Conservation (phyloP, 2,329 filamentous ascomycete genomes). For the Herpotrichia juniperi region DNA sequence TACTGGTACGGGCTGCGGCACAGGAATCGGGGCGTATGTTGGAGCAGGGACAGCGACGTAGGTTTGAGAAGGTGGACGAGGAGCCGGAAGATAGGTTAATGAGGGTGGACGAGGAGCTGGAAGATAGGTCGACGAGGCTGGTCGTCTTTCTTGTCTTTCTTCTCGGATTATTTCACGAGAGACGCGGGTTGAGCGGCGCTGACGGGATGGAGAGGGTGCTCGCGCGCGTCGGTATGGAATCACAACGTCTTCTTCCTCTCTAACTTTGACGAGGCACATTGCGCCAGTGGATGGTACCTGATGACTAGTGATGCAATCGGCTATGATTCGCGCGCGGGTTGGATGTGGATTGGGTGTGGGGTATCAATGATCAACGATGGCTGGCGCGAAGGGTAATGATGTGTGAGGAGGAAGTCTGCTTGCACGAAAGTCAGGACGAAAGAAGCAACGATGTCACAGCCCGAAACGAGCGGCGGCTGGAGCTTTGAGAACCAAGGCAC, state of each 20-base stretch:
- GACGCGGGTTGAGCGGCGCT: constrained; percentile 30
- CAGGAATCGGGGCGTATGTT: constrained; percentile 40
- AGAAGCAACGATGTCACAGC: constrained; percentile 5
- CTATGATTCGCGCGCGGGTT: constrained; percentile 41
- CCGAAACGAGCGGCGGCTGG: constrained; percentile 22
- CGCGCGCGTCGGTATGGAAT: constrained; percentile 46
- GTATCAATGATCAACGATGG: constrained; percentile 1
- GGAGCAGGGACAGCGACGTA: constrained; percentile 41
- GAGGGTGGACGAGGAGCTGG: constrained; percentile 25
- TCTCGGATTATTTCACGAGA: constrained; percentile 40
- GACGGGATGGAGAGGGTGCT: constrained; percentile 23
- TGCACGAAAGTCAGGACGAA: neutral
- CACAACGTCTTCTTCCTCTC: constrained; percentile 52
- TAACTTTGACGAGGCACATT: constrained; percentile 56
- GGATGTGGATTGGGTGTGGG: constrained; percentile 1
- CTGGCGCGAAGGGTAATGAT: neutral
- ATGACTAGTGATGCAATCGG: constrained; percentile 30
- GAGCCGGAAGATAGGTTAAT: too few species aligned
- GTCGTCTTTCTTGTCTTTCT: constrained; percentile 29
- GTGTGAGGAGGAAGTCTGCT: neutral
- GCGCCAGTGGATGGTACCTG: constrained; percentile 6
- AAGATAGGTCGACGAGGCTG: constrained; percentile 21
- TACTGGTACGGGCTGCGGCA: constrained; percentile 49
- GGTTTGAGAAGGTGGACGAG: constrained; percentile 24
- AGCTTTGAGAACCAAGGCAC: constrained; percentile 15